phyloP scores from a whole-genome alignment of 2,329 filamentous ascomycete genomes.

The Akanthomyces muscarius region DNA sequence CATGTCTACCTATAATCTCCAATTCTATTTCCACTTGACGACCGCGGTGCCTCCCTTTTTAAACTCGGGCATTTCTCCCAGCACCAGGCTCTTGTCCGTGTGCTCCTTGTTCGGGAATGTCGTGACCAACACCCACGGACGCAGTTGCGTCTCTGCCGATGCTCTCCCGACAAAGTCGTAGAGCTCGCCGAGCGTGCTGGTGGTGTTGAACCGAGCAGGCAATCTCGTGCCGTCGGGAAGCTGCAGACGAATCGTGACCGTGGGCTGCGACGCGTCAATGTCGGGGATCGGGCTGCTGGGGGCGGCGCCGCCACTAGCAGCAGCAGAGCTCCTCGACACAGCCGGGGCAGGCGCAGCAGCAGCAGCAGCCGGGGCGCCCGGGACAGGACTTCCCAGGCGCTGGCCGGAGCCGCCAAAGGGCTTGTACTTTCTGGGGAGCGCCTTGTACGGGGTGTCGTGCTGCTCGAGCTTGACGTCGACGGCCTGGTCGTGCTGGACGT shows the following conservation, averaged over 20 bases:
- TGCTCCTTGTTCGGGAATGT: slow-evolving; percentile 82
- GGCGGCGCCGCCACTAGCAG: not conserved
- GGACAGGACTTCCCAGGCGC: slow-evolving; percentile 72
- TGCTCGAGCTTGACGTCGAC: slow-evolving; percentile 77
- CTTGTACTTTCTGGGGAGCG: slow-evolving; percentile 70
- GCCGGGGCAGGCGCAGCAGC: slow-evolving; percentile 29
- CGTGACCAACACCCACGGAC: slow-evolving; percentile 72
- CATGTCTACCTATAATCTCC: not conserved
- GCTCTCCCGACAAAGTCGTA: slow-evolving; percentile 70
- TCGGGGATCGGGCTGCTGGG: slow-evolving; percentile 28
- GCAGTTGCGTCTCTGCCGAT: slow-evolving; percentile 49
- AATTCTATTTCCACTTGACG: slow-evolving; percentile 52
- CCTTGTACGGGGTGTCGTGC: slow-evolving; percentile 66
- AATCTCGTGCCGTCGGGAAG: slow-evolving; percentile 73
- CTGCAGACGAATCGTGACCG: slow-evolving; percentile 68
- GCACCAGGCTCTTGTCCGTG: slow-evolving; percentile 57
- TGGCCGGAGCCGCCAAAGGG: slow-evolving; percentile 70
- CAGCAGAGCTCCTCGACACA: slow-evolving; percentile 28
- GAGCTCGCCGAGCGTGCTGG: slow-evolving; percentile 71
- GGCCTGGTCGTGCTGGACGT: slow-evolving; percentile 68
- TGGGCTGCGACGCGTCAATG: slow-evolving; percentile 64
- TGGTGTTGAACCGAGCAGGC: slow-evolving; percentile 77
- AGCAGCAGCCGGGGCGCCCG: slow-evolving; percentile 44
- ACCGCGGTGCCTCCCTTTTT: slow-evolving; percentile 63
- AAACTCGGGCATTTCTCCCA: slow-evolving; percentile 61